A percentile compares a stretch with the other conserved stretches of the same genome.
These are phyloP conservation scores for Priceomyces melissophilus DNA, from an alignment of 805 yeast species.

Conservation along the genomic window DNA sequence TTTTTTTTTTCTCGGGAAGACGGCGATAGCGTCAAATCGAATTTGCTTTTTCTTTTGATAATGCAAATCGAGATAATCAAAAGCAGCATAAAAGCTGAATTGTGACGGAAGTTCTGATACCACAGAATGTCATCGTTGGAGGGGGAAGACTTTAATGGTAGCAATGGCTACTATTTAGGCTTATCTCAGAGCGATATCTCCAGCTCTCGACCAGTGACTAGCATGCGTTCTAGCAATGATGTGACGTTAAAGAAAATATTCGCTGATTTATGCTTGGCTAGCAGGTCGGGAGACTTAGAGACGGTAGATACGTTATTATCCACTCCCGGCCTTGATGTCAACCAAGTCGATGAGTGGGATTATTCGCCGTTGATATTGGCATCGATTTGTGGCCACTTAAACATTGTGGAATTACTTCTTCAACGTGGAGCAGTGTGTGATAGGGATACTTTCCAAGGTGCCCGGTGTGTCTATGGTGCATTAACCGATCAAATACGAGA, in stretches of 20 bases:
- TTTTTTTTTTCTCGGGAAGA: too few species aligned
- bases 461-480: constrained; percentile 73
- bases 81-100: too few species aligned
- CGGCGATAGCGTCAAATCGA: too few species aligned
- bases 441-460: constrained; percentile 79
- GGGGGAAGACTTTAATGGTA: too few species aligned
- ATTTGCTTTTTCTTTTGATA: too few species aligned
- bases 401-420: constrained; percentile 57
- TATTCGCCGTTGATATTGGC: constrained; percentile 73
- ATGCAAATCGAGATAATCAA: too few species aligned
- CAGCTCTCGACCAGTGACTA: background rate
- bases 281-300: constrained; percentile 67
- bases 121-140: too few species aligned
- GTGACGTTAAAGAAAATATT: constrained; percentile 22
- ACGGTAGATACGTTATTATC: constrained; percentile 55
- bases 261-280: constrained; percentile 56
- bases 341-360: constrained; percentile 67
- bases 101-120: too few species aligned
- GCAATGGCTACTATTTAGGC: too few species aligned
- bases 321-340: constrained; percentile 35
- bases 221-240: background rate
- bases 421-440: constrained; percentile 72
- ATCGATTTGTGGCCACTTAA: constrained; percentile 70
- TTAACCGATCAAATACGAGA: constrained; percentile 62
- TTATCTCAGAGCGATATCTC: too few species aligned